Evolutionary conservation across 805 yeast genomes (phyloP), one percentile per base, ranked within the genome.

Genomic region (Metschnikowia hibisci): DNA sequence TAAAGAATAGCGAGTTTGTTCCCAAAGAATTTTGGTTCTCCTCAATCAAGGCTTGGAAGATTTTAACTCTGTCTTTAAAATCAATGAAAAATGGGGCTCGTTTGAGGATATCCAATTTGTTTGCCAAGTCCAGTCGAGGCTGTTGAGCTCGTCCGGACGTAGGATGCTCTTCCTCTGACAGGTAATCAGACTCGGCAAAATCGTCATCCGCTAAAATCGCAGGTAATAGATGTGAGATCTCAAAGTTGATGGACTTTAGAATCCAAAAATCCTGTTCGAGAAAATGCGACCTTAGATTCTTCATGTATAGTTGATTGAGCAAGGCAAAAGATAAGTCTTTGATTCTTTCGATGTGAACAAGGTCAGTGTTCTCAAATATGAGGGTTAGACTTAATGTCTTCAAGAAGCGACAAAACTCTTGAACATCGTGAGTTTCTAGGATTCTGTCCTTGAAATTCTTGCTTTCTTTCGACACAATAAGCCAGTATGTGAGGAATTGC

Each of bases 1-100:
- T 50, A 16, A 57, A 44, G 41, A 55, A 53, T 2, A 51, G 31
- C 8, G 56, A 31, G 14, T 54, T 37, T 32, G 51, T 43, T 46
- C 57, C 58, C 6, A 60, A 40, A 37, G 37, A 13, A 29, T 57
- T 57, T 46, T 69, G 67, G 54, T 88, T 95, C 9, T 69, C 48
- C 3, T 70, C 74, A 29, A 87, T 76, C 43, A 87, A 69, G 9
- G 69, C 60, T 47, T 84, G 86, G 57, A 91, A 87, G 1, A 87
- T 69, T 39, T 73, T 75, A 0, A 87, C 96, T 37, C 99, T 71
- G 27, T 77, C 75, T 18, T 75, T 73, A 60, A 91, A 91, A 0
- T 87, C 80, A 6, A 91, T 71, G 66, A 89, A 83, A 57, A 86
- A 91, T 3, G 98, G 96, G 3, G 82, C 66, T 39, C 78, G 74